Percentiles rank a stretch among this genome's conserved stretches.
Conservation (phyloP, 768 basidiomycete species). For the Tylopilus vinaceipallidus region DNA sequence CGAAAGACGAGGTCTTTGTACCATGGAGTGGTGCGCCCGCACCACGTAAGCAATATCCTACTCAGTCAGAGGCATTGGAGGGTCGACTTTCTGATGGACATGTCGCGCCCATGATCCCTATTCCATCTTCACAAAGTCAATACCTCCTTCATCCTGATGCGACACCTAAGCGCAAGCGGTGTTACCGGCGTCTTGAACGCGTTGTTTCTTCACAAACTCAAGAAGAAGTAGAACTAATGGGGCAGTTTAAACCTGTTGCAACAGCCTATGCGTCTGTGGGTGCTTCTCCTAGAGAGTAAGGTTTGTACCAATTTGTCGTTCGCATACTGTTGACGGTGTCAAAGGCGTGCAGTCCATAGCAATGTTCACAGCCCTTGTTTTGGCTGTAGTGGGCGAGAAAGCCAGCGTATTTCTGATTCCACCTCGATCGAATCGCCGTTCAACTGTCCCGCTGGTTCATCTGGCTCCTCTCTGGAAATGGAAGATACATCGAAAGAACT, state of each 20-base stretch:
- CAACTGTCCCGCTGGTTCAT: neutral
- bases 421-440: conserved; percentile 3
- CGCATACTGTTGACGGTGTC: conserved; percentile 10
- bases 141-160: conserved; percentile 31
- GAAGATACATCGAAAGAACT: conserved; percentile 2
- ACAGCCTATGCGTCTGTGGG: neutral
- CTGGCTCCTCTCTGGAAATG: neutral
- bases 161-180: conserved; percentile 36
- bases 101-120: conserved; percentile 10
- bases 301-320: neutral
- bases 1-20: too few relatives aligned
- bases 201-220: conserved; percentile 35
- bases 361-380: neutral
- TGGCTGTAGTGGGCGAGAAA: neutral
- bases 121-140: conserved; percentile 34
- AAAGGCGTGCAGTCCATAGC: neutral
- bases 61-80: conserved; percentile 1
- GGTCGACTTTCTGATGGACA: conserved; percentile 1
- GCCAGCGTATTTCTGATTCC: neutral
- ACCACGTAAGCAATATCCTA: neutral
- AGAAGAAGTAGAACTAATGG: conserved; percentile 31
- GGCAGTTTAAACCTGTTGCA: neutral
- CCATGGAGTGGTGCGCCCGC: too few relatives aligned
- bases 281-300: conserved; percentile 18
- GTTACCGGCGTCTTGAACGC: conserved; percentile 17